Conservation (phyloP, 352 stramenopile species). For the Pythium dissimile region DNA sequence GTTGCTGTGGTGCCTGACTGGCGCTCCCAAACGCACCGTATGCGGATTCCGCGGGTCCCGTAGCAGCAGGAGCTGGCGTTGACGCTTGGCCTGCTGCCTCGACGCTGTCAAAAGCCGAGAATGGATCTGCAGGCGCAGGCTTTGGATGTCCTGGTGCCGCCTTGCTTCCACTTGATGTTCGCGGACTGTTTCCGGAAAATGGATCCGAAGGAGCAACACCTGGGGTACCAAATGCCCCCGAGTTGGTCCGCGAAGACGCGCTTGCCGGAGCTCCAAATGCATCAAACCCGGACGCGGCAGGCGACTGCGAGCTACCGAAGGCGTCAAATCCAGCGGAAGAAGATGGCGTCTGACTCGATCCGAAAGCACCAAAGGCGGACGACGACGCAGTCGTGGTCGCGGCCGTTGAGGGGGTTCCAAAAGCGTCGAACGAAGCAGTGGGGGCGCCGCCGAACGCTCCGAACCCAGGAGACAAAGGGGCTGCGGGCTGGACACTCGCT, state of each 20-base stretch:
- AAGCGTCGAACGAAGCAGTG: constrained; percentile 7
- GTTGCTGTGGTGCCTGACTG: background rate
- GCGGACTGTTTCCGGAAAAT: constrained; percentile 31
- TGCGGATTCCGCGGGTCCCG: constrained; percentile 2
- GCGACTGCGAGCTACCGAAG: constrained; percentile 4
- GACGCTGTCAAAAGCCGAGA: constrained; percentile 56
- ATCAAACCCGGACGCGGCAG: constrained; percentile 22
- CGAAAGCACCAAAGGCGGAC: constrained; percentile 33
- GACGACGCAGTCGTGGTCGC: background rate
- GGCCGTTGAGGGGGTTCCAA: constrained; percentile 5
- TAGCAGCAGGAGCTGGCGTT: background rate
- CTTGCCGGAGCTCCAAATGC: constrained; percentile 17
- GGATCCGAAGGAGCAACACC: constrained; percentile 29
- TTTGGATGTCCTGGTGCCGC: constrained; percentile 11
- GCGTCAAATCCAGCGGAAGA: constrained; percentile 19
- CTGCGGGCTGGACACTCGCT: constrained; percentile 23
- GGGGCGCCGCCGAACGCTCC: constrained; percentile 29
- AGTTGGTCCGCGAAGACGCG: constrained; percentile 20
- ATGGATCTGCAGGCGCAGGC: constrained; percentile 13
- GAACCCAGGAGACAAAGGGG: constrained; percentile 23
- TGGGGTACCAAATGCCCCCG: constrained; percentile 12
- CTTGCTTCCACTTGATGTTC: constrained; percentile 18
- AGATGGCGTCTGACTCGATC: constrained; percentile 27
- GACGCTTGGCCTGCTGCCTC: constrained; percentile 12
- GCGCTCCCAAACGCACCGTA: constrained; percentile 18